A percentile compares a stretch with the other conserved stretches of the same genome.
phyloP scores from a whole-genome alignment of 768 basidiomycete species.

The Terana coerulea region DNA sequence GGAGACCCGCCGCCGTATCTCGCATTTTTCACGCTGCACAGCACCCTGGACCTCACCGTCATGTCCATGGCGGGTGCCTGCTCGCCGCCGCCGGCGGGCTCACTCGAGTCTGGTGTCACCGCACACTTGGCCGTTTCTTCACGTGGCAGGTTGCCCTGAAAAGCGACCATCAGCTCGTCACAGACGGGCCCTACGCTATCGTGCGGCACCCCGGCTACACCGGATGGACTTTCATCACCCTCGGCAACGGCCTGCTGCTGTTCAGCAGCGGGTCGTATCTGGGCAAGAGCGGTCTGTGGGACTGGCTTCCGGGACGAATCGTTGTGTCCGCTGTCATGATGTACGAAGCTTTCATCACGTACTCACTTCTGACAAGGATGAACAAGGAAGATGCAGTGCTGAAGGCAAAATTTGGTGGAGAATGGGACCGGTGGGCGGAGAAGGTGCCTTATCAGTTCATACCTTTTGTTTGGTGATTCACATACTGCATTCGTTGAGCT shows the following conservation, averaged over 20 bases:
- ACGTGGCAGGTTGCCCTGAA: conserved; percentile 11
- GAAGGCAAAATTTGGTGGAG: conserved; percentile 11
- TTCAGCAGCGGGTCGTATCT: conserved; percentile 7
- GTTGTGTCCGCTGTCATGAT: neutral
- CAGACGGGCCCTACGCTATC: conserved; percentile 17
- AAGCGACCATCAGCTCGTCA: conserved; percentile 16
- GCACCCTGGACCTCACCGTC: too few species aligned
- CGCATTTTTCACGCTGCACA: too few species aligned
- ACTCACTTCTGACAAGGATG: neutral
- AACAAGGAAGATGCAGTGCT: conserved; percentile 14
- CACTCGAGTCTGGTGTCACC: conserved; percentile 10
- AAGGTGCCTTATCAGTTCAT: conserved; percentile 10
- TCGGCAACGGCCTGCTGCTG: conserved; percentile 8
- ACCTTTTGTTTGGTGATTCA: conserved; percentile 14
- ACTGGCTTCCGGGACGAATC: too few species aligned
- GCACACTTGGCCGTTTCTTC: conserved; percentile 10
- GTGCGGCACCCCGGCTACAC: conserved; percentile 23
- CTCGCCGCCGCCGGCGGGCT: too few species aligned
- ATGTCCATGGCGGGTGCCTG: too few species aligned
- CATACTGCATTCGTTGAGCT: too few species aligned
- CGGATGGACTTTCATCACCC: neutral
- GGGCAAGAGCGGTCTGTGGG: neutral
- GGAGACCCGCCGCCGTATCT: too few species aligned
- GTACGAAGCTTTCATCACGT: neutral
- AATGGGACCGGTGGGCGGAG: conserved; percentile 13